These are phyloP conservation scores for Mesembryanthemum crystallinum DNA, from an alignment of 148 eudicot species.

Conservation along the genomic window DNA sequence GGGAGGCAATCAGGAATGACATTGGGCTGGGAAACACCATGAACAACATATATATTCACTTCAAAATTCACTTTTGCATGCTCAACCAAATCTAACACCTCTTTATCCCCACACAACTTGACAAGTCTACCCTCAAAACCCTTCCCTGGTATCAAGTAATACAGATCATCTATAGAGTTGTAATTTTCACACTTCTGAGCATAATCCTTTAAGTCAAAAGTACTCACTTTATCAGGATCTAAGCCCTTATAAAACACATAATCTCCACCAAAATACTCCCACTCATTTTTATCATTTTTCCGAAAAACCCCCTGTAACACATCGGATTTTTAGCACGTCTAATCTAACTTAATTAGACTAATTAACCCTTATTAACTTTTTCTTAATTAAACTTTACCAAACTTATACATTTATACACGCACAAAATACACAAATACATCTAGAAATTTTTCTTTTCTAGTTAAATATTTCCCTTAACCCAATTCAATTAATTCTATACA, in stretches of 20 bases:
- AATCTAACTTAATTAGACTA: no score
- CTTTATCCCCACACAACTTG: background rate
- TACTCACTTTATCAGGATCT: background rate
- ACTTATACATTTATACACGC: no score
- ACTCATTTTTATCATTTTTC: no score
- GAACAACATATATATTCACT: background rate
- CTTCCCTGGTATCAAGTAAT: background rate
- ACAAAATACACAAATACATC: no score
- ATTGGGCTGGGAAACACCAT: background rate
- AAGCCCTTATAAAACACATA: background rate
- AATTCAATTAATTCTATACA: no score
- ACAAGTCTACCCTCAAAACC: background rate
- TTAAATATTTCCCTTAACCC: no score
- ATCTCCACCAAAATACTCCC: background rate
- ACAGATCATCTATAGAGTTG: background rate
- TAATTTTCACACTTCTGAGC: background rate
- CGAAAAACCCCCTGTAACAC: no score
- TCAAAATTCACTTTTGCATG: background rate
- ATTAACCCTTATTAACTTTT: no score
- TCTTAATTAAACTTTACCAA: no score
- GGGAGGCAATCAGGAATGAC: background rate
- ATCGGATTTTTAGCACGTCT: no score
- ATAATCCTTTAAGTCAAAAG: no score
- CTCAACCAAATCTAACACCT: background rate
- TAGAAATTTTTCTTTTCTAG: no score